Evolutionary conservation across 2,329 filamentous ascomycete species (phyloP).

Genomic region (Ophidiomyces ophidiicola): DNA sequence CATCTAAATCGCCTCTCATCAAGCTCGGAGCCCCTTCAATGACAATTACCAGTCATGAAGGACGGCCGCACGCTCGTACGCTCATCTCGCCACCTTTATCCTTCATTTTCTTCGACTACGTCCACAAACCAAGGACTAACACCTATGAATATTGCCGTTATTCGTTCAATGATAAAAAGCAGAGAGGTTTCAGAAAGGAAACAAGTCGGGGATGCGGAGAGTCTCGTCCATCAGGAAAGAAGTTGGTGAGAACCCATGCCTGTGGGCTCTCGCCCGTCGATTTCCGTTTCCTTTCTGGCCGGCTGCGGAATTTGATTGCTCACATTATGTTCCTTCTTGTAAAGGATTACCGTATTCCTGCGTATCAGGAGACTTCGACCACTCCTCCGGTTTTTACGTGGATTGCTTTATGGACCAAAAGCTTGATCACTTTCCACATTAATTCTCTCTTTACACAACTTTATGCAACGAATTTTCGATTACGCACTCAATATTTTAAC

Average conservation of each 20-base stretch:
- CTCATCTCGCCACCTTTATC: conserved; percentile 30
- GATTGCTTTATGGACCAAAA: conserved; percentile 3
- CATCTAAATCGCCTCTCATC: conserved; percentile 92
- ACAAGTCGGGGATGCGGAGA: conserved; percentile 80
- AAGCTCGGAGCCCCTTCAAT: conserved; percentile 93
- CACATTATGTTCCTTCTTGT: conserved; percentile 7
- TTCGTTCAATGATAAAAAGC: conserved; percentile 57
- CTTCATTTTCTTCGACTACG: conserved; percentile 22
- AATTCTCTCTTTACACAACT: neutral
- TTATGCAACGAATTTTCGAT: neutral
- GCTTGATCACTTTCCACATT: neutral
- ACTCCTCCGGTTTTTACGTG: conserved; percentile 7
- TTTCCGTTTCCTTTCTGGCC: conserved; percentile 8
- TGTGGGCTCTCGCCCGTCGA: conserved; percentile 11
- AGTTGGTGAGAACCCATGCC: conserved; percentile 13
- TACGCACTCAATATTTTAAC: neutral
- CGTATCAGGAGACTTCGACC: conserved; percentile 10
- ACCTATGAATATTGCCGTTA: conserved; percentile 41
- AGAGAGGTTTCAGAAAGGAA: conserved; percentile 72
- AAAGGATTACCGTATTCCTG: conserved; percentile 10
- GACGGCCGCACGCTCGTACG: conserved; percentile 44
- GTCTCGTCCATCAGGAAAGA: conserved; percentile 51
- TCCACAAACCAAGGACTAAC: conserved; percentile 40
- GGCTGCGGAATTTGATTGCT: conserved; percentile 8
- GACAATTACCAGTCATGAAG: conserved; percentile 78